Base-by-base conservation (phyloP, 2,329 filamentous ascomycete species). In the Cladophialophora immunda region DNA sequence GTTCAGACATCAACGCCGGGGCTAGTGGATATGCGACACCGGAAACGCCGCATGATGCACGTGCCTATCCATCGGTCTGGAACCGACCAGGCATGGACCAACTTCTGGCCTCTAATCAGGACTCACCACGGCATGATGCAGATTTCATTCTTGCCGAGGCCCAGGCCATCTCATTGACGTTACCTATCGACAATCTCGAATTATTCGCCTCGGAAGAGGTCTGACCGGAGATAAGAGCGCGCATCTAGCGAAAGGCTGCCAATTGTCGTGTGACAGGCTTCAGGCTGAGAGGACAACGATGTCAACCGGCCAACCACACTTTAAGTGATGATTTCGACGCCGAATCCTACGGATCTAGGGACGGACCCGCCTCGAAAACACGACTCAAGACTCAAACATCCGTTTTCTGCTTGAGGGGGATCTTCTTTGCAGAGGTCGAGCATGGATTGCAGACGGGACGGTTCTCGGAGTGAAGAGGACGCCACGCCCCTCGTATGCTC, bases 61-160 rank as follows among this genome's bases (percentile, higher is more conserved):
- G 56, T 15, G 34, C 61, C 9, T 50, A 57, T n/a, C 61, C 60
- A 4, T 57, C 65, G 5, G 47, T 63, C 6, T 67, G 65, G 65
- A 60, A 9, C 27, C 22, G 57, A 17, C 53, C 58, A 9, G 65
- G 65, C 47, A 53, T 59, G 25, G 56, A 67, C 15, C 56, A 47
- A 8, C 32, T 59, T 25, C 38, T 52, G 25, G 17, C 45, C 30
- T 41, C 9, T 17, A 58, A 57, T 19, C 56, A 57, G n/a, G 58
- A 64, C 60, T 59, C 65, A 11, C 60, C 56, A 19, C 53, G 55
- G 6, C 65, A 59, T 27, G 65, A 67, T 53, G 61, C 61, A 15
- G 65, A 67, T 50, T 67, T 52, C 32, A 61, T 67, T 17, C 58
- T 67, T 4, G 65, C 65, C 8, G 65, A 67, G 25, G 65, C 65